Percentiles rank a stretch among this genome's conserved stretches.
Evolutionary conservation across 345 rosid species (phyloP).

Genomic region (Fremontodendron californicum): DNA sequence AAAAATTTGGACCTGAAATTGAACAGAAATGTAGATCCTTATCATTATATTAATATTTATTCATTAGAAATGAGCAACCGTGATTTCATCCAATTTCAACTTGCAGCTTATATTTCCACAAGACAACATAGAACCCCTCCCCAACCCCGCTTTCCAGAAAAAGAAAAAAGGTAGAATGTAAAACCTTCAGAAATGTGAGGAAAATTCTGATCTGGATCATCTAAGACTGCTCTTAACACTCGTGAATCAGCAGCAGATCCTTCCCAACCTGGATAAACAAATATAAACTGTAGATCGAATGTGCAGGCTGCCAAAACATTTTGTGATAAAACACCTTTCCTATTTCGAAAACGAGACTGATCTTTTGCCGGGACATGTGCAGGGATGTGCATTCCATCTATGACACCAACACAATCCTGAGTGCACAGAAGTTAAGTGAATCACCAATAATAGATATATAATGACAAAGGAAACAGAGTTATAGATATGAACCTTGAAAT

Average conservation of each 20-base stretch:
- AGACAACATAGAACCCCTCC: not conserved
- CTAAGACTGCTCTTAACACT: conserved; percentile 65
- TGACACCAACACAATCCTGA: conserved; percentile 75
- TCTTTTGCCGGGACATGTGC: conserved; percentile 78
- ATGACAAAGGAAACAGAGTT: not conserved
- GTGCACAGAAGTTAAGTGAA: conserved; percentile 18
- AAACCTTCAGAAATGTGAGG: conserved; percentile 68
- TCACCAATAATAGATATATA: not conserved
- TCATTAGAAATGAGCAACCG: not conserved
- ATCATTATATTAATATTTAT: not conserved
- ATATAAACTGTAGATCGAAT: conserved; percentile 69
- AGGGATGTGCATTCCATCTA: conserved; percentile 69
- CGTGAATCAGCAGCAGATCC: conserved; percentile 73
- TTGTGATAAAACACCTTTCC: conserved; percentile 59
- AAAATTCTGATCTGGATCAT: conserved; percentile 78
- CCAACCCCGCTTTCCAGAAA: not conserved
- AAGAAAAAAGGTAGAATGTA: not conserved
- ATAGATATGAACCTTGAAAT: conserved; percentile 53
- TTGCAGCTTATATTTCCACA: not conserved
- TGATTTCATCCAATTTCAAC: not conserved
- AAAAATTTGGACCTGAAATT: not conserved
- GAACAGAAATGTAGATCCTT: not conserved
- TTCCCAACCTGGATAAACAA: conserved; percentile 83
- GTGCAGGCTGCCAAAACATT: conserved; percentile 82
- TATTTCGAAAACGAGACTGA: conserved; percentile 67